Base-by-base conservation (phyloP, 306 rosid species). In the Ceratonia siliqua region DNA sequence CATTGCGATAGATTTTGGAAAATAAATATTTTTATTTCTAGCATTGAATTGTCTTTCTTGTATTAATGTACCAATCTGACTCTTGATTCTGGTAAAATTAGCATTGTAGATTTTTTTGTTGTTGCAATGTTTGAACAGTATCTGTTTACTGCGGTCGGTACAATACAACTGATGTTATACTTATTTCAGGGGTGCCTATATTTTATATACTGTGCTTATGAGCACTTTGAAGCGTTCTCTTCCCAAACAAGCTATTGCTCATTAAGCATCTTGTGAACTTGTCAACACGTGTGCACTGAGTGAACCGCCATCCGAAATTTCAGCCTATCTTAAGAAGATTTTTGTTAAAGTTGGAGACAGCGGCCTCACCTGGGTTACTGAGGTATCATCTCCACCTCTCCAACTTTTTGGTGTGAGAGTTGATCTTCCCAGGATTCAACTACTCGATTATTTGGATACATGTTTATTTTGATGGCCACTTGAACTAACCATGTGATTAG, bases 171-270 rank as follows among this genome's bases (percentile, higher is more conserved):
- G 56, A 28, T 49, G 39, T 38, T 27, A 6, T 70, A 33, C 18
- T 8, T 54, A 65, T 35, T 62, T 64, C 83, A 83, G 93, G 77
- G 87, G 82, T 5, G 82, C 90, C n/a, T n/a, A n/a, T n/a, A n/a
- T n/a, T n/a, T n/a, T n/a, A 46, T 89, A 70, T 66, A 82, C 89
- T 3, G 87, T 89, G 79, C 90, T 86, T 8, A 77, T 86, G 45
- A 86, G 82, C 75, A 81, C 86, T 21, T 86, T 89, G 90, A 89
- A 79, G 68, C 81, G 68, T 32, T 82, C 86, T 61, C 77, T 72
- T 66, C 81, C 84, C 18, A 78, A 86, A 63, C 78, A 84, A 73
- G 62, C 86, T 4, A 75, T 89, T 55, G 66, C 84, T 28, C 91
- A 80, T 65, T 86, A 82, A 32, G 87, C 87, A 35, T 73, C 86